Percentiles rank a stretch among this genome's conserved stretches.
phyloP scores from a whole-genome alignment of 495 filamentous ascomycete species.

The Acidomyces sp. region DNA sequence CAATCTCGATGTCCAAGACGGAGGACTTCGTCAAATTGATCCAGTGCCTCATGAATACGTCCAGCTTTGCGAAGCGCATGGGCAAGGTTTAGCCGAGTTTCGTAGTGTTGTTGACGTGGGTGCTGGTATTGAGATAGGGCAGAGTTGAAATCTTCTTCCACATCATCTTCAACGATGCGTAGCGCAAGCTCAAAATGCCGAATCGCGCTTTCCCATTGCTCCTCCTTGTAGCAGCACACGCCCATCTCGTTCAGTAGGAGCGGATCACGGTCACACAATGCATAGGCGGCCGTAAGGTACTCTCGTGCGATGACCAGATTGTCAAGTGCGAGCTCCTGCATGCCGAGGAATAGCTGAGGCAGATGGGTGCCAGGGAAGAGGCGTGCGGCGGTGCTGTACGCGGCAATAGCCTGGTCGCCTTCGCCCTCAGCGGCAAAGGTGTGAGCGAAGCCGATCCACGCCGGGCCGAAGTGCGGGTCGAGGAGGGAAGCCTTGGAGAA shows the following conservation, averaged over 20 bases:
- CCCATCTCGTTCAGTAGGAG: slow-evolving; percentile 91
- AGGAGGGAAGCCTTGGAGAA: slow-evolving; percentile 96
- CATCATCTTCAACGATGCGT: slow-evolving; percentile 55
- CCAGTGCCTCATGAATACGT: slow-evolving; percentile 35
- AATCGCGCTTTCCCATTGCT: slow-evolving; percentile 58
- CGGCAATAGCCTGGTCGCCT: slow-evolving; percentile 95
- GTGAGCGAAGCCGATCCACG: slow-evolving; percentile 98
- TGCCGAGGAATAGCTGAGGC: slow-evolving; percentile 89
- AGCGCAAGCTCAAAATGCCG: slow-evolving; percentile 63
- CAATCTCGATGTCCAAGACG: slow-evolving; percentile 59
- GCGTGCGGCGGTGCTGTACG: slow-evolving; percentile 89
- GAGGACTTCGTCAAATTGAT: slow-evolving; percentile 50
- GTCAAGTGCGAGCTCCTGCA: slow-evolving; percentile 94
- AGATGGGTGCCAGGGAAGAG: slow-evolving; percentile 96
- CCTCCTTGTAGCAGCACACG: slow-evolving; percentile 86
- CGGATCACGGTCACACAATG: slow-evolving; percentile 64
- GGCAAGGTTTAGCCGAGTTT: slow-evolving; percentile 49
- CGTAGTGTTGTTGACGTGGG: slow-evolving; percentile 7
- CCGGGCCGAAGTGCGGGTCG: slow-evolving; percentile 93
- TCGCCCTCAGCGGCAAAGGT: slow-evolving; percentile 99
- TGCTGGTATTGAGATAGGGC: too few species aligned
- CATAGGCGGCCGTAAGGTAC: slow-evolving; percentile 78
- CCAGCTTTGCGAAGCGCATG: slow-evolving; percentile 70
- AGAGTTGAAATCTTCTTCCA: too few species aligned
- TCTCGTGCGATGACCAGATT: slow-evolving; percentile 94